These are phyloP conservation scores for Diversispora epigaea DNA, from an alignment of 192 early-diverging fungal genomes.

Conservation along the genomic window DNA sequence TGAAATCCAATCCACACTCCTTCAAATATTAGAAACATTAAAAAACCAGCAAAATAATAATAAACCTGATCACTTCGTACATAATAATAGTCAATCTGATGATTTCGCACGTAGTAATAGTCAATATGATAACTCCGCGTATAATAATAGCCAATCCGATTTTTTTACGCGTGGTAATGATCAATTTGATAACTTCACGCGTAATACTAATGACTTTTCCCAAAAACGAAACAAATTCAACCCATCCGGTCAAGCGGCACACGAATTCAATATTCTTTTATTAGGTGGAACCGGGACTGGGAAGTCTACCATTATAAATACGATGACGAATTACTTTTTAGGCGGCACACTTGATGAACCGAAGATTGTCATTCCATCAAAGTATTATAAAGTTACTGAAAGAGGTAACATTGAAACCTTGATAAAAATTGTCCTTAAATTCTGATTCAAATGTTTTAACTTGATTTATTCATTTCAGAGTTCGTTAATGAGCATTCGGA, in stretches of 20 bases:
- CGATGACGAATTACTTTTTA: constrained; percentile 20
- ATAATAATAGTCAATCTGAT: not conserved
- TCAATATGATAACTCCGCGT: too few species aligned
- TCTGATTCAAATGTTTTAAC: not conserved
- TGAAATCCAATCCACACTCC: not conserved
- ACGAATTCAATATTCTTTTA: constrained; percentile 14
- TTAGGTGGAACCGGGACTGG: constrained; percentile 16
- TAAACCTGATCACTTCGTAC: not conserved
- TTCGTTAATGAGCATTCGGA: constrained; percentile 1
- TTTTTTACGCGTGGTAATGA: too few species aligned
- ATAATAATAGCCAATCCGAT: too few species aligned
- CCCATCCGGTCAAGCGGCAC: not conserved
- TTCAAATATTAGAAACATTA: not conserved
- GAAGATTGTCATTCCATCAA: constrained; percentile 22
- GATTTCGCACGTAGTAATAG: too few species aligned
- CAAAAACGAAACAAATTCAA: constrained; percentile 1
- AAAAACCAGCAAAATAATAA: not conserved
- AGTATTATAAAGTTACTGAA: constrained; percentile 7
- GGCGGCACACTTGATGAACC: constrained; percentile 8
- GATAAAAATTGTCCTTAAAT: not conserved
- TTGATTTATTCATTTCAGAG: not conserved
- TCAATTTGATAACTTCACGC: not conserved
- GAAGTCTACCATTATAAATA: constrained; percentile 21
- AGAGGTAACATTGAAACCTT: not conserved
- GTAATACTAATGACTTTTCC: not conserved